Evolutionary conservation across 176 grass and related monocot genomes (phyloP).

Genomic region (Ananas comosus): DNA sequence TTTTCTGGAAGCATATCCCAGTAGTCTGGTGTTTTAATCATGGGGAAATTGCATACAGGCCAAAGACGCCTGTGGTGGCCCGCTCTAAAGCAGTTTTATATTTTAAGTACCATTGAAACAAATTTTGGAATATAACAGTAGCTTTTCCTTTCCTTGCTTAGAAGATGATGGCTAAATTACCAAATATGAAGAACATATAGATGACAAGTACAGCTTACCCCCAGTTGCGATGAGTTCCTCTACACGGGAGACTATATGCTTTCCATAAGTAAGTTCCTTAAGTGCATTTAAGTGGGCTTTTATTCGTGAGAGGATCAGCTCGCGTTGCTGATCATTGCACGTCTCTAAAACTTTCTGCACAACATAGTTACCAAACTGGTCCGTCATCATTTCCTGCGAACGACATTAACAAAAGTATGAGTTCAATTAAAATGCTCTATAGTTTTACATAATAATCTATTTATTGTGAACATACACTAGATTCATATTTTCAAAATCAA

Average conservation of each 20-base stretch:
- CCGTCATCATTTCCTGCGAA: constrained; percentile 31
- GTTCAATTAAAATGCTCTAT: no score
- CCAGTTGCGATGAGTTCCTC: constrained; percentile 9
- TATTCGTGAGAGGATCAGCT: constrained; percentile 2
- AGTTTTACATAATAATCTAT: background rate
- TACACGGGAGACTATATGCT: constrained; percentile 12
- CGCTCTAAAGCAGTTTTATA: no score
- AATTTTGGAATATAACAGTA: no score
- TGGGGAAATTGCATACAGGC: no score
- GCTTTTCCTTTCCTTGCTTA: no score
- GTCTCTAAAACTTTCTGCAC: constrained; percentile 25
- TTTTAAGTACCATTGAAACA: no score
- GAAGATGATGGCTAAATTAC: no score
- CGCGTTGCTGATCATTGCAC: background rate
- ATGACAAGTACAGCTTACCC: background rate
- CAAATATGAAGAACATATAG: no score
- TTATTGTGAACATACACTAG: background rate
- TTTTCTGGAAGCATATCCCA: no score
- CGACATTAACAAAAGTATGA: background rate
- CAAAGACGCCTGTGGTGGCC: no score
- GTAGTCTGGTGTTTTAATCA: no score
- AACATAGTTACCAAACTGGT: constrained; percentile 25
- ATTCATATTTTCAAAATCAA: no score
- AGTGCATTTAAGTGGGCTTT: constrained; percentile 2
- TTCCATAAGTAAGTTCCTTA: constrained; percentile 8